A percentile compares a stretch with the other conserved stretches of the same genome.
These are phyloP conservation scores for Ceratorhiza oryzae-sativae DNA, from an alignment of 1,284 basidiomycete genomes.

Conservation along the genomic window DNA sequence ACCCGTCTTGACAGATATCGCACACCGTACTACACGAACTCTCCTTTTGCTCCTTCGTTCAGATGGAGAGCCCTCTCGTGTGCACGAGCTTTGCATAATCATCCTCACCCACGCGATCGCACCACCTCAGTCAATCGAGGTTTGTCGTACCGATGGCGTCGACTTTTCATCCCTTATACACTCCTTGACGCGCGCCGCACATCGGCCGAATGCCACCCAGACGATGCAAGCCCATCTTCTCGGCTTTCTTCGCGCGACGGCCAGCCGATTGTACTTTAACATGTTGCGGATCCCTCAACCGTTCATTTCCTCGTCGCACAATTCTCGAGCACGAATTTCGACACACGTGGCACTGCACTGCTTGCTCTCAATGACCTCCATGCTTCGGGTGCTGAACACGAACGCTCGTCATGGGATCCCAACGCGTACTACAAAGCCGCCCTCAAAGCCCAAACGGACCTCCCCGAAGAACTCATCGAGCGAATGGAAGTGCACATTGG, in stretches of 20 bases:
- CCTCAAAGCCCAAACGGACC: slow-evolving; percentile 18
- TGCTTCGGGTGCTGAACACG: slow-evolving; percentile 17
- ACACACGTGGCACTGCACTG: slow-evolving; percentile 6
- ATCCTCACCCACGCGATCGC: slow-evolving; percentile 29
- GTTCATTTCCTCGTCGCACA: slow-evolving; percentile 23
- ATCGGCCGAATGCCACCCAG: slow-evolving; percentile 8
- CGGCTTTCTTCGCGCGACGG: slow-evolving; percentile 22
- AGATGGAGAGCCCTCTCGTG: slow-evolving; percentile 2
- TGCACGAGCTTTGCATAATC: slow-evolving; percentile 17
- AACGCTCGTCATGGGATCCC: slow-evolving; percentile 31
- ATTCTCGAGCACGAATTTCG: slow-evolving; percentile 31
- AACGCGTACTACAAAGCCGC: slow-evolving; percentile 28
- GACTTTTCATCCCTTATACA: slow-evolving; percentile 27
- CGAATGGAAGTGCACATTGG: slow-evolving; percentile 22
- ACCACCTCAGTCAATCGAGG: slow-evolving; percentile 6
- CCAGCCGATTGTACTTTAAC: slow-evolving; percentile 27
- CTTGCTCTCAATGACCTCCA: slow-evolving; percentile 25
- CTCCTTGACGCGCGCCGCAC: slow-evolving; percentile 8
- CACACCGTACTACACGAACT: slow-evolving; percentile 32
- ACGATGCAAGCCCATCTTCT: slow-evolving; percentile 28
- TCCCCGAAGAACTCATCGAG: slow-evolving; percentile 22
- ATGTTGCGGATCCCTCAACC: slow-evolving; percentile 24
- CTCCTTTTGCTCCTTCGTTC: slow-evolving; percentile 20
- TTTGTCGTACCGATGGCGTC: slow-evolving; percentile 17
- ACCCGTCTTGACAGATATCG: slow-evolving; percentile 26